Base-by-base conservation (phyloP, 2,329 filamentous ascomycete genomes). In the Blumeria graminis region DNA sequence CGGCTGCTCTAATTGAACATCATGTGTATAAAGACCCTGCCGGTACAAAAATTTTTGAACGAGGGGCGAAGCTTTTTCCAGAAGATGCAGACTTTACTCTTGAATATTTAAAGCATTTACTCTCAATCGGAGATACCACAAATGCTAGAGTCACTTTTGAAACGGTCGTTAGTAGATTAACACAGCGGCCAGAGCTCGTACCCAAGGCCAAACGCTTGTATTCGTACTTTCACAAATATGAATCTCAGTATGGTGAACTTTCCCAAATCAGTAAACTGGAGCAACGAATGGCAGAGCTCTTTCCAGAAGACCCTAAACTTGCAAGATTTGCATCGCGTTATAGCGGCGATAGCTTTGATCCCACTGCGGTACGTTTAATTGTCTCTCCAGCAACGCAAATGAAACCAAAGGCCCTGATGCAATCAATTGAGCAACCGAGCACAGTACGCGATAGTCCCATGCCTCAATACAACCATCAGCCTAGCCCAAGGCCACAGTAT, bases 111-210 rank as follows among this genome's bases (percentile, higher is more conserved):
- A 95, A 94, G 71, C 92, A 94, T 68, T 72, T 98, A 58, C 84
- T 96, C 63, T 83, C 85, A 11, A 87, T 86, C 66, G 90, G 94
- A 63, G 92, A 98, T 68, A 82, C 88, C 52, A 94, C 87, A 35
- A 95, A 98, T 74, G 92, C 92, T 36, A 80, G 92, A 61, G 89
- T 92, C 9, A 88, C 95, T 1, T 98, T 98, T 64, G 92, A 96
- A 68, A 95, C 89, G 14, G 88, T 89, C 14, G 86, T 95, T 58
- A 86, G 84, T 65, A 82, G 82, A 59, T 76, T 96, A 46, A 78
- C 84, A 7, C 76, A 83, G 28, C 92, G 89, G 62, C 79, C 85
- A 0, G 85, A 88, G 62, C 78, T 79, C 10, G 71, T 82, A 0
- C 70, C 75, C 56, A 92, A 88, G 65, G 80, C 89, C 8, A 93